Base-by-base conservation (phyloP, 106 monocot species). In the Chionographis japonica region DNA sequence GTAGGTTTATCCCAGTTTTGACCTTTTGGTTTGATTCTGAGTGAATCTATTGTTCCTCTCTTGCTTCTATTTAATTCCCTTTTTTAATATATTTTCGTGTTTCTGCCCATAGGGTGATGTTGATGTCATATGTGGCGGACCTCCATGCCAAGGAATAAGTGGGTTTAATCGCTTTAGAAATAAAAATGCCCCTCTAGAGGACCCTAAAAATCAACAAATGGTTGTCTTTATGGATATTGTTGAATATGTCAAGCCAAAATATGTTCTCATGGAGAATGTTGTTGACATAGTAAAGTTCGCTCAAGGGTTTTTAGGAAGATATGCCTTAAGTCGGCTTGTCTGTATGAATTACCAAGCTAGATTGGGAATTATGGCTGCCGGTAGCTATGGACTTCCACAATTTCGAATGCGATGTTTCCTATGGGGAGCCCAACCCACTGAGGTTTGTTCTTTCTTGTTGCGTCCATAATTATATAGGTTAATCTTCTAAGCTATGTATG, bases 221-320 rank as follows among this genome's bases (percentile, higher is more conserved):
- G 43, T 68, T 2, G 80, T 85, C 0, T 98, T 81, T 51, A 98
- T 98, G 98, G 82, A 90, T 10, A 85, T 98, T 67, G 85, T 98
- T 15, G 72, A 87, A 4, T 83, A 68, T 69, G 60, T 98, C 1
- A 89, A 90, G 46, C 92, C 98, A 10, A 92, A 69, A 41, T 98
- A 57, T 77, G 93, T 98, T 12, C 69, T 98, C 0, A 98, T 93
- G 98, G 98, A 98, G 57, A 98, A 98, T 85, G 98, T 98, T 0
- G 93, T 98, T 0, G 92, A 98, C 19, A 84, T 98, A 8, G 27
- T 98, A 2, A 93, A 85, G 37, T 98, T 98, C 81, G 81, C 98
- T 3, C 61, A 77, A 2, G 92, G 93, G 0, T 88, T 68, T 66
- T 52, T 98, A 3, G 93, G 90, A 37, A 68, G 87, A 15, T 98